phyloP scores from a whole-genome alignment of 2,329 filamentous ascomycete species.

The Microcera coccophila region DNA sequence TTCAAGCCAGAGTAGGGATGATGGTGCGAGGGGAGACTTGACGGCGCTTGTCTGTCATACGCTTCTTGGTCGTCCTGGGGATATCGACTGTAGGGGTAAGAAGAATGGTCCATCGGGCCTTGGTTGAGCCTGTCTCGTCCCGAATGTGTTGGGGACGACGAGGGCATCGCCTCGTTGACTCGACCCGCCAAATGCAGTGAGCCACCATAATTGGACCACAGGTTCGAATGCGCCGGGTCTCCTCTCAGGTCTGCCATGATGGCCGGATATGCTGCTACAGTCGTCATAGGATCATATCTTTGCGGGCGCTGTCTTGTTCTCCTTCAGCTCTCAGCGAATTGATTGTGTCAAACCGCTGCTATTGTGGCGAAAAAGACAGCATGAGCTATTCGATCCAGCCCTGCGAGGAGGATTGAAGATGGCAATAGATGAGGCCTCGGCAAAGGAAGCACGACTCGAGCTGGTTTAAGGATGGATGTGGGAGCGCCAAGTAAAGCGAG shows the following conservation, averaged over 20 bases:
- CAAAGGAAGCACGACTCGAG: background rate
- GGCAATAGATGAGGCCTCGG: background rate
- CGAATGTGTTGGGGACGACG: constrained; percentile 45
- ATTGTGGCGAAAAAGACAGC: constrained; percentile 18
- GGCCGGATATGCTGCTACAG: constrained; percentile 56
- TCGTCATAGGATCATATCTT: constrained; percentile 57
- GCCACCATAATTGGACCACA: constrained; percentile 57
- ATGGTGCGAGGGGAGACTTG: constrained; percentile 47
- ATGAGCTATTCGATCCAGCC: constrained; percentile 17
- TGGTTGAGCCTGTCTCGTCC: constrained; percentile 50
- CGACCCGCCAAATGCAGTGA: constrained; percentile 52
- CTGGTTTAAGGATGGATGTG: constrained; percentile 12
- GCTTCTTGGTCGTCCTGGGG: constrained; percentile 51
- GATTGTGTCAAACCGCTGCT: constrained; percentile 24
- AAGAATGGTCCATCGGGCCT: constrained; percentile 45
- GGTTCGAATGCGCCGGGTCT: constrained; percentile 53
- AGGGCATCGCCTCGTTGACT: constrained; percentile 46
- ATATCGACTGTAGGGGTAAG: constrained; percentile 53
- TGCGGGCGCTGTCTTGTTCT: constrained; percentile 16
- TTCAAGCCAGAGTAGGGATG: constrained; percentile 55
- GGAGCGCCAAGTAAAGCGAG: constrained; percentile 17
- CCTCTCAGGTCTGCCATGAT: constrained; percentile 62
- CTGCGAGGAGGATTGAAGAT: constrained; percentile 4
- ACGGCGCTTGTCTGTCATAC: constrained; percentile 52
- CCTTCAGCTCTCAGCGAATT: constrained; percentile 21